Evolutionary conservation across 2,329 filamentous ascomycete species (phyloP).

Genomic region (Aspergillus udagawae): DNA sequence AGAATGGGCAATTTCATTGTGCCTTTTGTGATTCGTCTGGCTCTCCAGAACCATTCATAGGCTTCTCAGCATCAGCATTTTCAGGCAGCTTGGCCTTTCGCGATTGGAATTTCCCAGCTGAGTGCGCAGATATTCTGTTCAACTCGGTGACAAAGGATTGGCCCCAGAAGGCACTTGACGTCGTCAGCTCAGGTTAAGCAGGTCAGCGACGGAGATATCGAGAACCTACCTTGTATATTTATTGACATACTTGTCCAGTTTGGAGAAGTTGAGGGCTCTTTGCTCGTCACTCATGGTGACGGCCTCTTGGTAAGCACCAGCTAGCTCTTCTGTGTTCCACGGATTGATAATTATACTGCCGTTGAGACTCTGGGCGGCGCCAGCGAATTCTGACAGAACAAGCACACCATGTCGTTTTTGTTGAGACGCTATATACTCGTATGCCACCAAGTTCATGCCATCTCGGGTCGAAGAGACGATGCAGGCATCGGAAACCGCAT

Average conservation of each 20-base stretch:
- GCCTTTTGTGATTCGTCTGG: slow-evolving; percentile 1
- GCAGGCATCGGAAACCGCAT: slow-evolving; percentile 83
- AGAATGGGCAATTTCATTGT: background rate
- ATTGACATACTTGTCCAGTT: slow-evolving; percentile 86
- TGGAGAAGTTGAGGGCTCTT: slow-evolving; percentile 76
- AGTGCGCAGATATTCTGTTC: slow-evolving; percentile 50
- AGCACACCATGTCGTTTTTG: slow-evolving; percentile 82
- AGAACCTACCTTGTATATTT: slow-evolving; percentile 72
- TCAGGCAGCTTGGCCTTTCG: slow-evolving; percentile 22
- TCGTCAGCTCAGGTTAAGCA: slow-evolving; percentile 16
- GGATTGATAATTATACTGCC: slow-evolving; percentile 90
- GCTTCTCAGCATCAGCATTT: slow-evolving; percentile 10
- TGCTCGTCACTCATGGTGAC: slow-evolving; percentile 88
- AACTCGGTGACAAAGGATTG: slow-evolving; percentile 87
- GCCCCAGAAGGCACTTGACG: slow-evolving; percentile 80
- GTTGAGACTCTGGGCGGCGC: slow-evolving; percentile 85
- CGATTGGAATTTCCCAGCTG: slow-evolving; percentile 34
- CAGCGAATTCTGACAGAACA: slow-evolving; percentile 91
- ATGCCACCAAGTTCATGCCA: slow-evolving; percentile 95
- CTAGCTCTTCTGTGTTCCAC: slow-evolving; percentile 95
- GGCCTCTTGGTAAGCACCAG: slow-evolving; percentile 85
- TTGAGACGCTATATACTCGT: slow-evolving; percentile 93
- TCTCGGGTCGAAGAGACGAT: slow-evolving; percentile 86
- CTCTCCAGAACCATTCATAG: slow-evolving; percentile 14
- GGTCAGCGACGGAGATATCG: background rate